Percentiles rank a stretch among this genome's conserved stretches.
phyloP scores from a whole-genome alignment of 2,329 filamentous ascomycete species.

The Clonostachys rosea region DNA sequence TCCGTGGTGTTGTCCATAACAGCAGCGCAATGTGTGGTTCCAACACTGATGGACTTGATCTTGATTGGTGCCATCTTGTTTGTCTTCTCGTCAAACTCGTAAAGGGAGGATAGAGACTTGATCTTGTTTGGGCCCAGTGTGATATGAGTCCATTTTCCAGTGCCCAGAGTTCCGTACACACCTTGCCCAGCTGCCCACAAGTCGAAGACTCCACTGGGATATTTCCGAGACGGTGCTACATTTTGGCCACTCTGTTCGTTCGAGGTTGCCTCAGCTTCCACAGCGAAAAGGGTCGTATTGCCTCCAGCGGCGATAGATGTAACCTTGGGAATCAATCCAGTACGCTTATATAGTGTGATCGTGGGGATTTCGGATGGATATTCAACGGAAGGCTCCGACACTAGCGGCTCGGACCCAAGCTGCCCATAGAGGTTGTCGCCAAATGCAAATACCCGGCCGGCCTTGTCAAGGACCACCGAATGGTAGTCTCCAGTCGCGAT shows the following conservation, averaged over 20 bases:
- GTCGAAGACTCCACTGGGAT: constrained; percentile 42
- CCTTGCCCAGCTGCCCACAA: constrained; percentile 86
- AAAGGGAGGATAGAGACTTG: constrained; percentile 76
- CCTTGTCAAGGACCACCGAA: constrained; percentile 70
- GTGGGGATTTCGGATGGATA: constrained; percentile 67
- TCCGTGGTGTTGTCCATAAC: constrained; percentile 78
- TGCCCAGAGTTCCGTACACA: constrained; percentile 78
- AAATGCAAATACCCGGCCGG: constrained; percentile 78
- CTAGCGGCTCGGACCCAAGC: constrained; percentile 71
- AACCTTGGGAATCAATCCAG: constrained; percentile 58
- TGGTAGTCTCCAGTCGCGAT: constrained; percentile 86
- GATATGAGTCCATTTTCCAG: constrained; percentile 83
- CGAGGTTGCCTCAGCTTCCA: constrained; percentile 63
- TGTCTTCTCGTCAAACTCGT: constrained; percentile 76
- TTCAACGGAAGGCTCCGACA: constrained; percentile 59
- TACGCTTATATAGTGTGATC: constrained; percentile 66
- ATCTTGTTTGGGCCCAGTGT: constrained; percentile 75
- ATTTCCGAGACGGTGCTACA: constrained; percentile 21
- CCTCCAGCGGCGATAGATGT: constrained; percentile 83
- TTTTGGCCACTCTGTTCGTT: constrained; percentile 5
- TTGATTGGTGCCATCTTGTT: constrained; percentile 73
- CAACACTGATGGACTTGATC: constrained; percentile 67
- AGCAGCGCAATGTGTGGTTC: constrained; percentile 75
- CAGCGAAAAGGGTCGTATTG: constrained; percentile 78
- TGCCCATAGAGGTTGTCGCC: constrained; percentile 93